phyloP scores from a whole-genome alignment of 2,329 filamentous ascomycete genomes.

The Lachnellula willkommii region DNA sequence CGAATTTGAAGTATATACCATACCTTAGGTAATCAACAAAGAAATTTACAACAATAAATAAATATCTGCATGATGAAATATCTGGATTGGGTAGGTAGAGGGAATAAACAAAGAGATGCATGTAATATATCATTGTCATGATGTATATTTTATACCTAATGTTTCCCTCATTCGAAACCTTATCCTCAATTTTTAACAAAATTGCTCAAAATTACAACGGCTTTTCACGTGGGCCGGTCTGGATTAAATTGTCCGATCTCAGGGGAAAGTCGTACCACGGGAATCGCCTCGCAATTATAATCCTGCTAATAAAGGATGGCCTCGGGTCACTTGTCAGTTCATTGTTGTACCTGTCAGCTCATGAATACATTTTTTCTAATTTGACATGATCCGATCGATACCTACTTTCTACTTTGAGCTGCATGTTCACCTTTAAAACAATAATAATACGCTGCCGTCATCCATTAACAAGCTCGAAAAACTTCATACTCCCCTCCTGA shows the following conservation, averaged over 20 bases:
- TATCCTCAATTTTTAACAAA: too few species aligned
- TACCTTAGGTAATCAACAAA: too few species aligned
- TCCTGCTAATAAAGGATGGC: background rate
- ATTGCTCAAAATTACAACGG: too few species aligned
- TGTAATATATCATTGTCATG: too few species aligned
- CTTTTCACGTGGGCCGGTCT: too few species aligned
- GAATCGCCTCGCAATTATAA: conserved; percentile 8
- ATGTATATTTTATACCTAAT: too few species aligned
- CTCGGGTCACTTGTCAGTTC: conserved; percentile 12
- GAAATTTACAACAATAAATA: too few species aligned
- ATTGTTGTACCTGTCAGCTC: conserved; percentile 9
- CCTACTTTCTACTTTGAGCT: conserved; percentile 5
- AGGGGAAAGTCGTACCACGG: conserved; percentile 13
- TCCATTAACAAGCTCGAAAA: background rate
- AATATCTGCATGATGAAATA: too few species aligned
- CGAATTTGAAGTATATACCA: too few species aligned
- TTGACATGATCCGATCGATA: conserved; percentile 6
- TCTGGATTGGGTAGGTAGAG: too few species aligned
- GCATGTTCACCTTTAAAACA: background rate
- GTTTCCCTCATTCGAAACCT: too few species aligned
- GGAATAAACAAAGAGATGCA: too few species aligned
- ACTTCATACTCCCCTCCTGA: background rate
- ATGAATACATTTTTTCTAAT: conserved; percentile 1
- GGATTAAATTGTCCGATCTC: conserved; percentile 1
- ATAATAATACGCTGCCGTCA: background rate